Evolutionary conservation across 352 stramenopile genomes (phyloP), one percentile per base, ranked within the genome.

Genomic region (Phytophthora tentaculata): DNA sequence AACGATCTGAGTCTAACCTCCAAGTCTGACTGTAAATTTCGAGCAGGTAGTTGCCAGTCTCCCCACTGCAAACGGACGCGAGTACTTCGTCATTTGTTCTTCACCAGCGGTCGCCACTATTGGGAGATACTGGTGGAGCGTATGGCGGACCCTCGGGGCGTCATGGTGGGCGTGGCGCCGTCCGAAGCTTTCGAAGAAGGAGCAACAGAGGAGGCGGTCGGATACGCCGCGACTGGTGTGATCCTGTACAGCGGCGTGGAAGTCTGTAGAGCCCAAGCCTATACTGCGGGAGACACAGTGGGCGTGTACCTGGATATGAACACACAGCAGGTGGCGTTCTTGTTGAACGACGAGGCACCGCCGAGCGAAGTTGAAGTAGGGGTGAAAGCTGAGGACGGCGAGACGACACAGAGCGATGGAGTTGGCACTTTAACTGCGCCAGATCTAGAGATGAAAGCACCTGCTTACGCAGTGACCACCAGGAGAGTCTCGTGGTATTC

Each of bases 91-190:
- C 72, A 88, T 59, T 56, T 81, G 22, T 83, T 79, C 71, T 84
- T 84, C 56, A 84, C 80, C n/a, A 88, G 80, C 51, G 80, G 80
- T 13, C 53, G 56, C 17, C 77, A 88, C 64, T 84, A 84, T 44
- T 84, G 67, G 74, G 77, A 86, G 41, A 70, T 83, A 14, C 49
- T 81, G 24, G 53, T 85, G 32, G 69, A 73, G 47, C 67, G 65
- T 29, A 64, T 80, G 65, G 49, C 43, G 35, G 63, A 73, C 14
- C 60, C 67, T 59, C 44, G 16, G 3, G 19, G 39, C 22, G 61
- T 86, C 19, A 56, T 84, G 7, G 66, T 86, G 20, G 77, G 77
- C 48, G 68, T 79, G 19, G 70, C 65, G 13, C 35, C 70, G 6
- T 75, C 51, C 28, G 65, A 81, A 26, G 39, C 70, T 2, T 73